These are phyloP conservation scores for Aspergillus ruber DNA, from an alignment of 2,329 filamentous ascomycete genomes.

Conservation along the genomic window DNA sequence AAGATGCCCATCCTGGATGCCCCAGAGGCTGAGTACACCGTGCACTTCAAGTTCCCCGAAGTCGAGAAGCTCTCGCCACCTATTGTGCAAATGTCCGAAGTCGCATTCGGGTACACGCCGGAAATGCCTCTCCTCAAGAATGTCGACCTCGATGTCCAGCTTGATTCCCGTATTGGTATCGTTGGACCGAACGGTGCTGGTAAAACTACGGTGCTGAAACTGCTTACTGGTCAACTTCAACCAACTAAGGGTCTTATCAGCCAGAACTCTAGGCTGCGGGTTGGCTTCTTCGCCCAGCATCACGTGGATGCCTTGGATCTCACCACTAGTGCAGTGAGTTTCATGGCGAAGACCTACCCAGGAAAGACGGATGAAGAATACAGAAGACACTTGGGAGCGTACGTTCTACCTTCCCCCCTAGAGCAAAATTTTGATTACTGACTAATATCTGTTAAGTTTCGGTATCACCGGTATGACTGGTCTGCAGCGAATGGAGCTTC, in stretches of 20 bases:
- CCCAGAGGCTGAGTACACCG: constrained; percentile 89
- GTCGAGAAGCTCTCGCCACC: constrained; percentile 96
- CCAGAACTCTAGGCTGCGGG: constrained; percentile 76
- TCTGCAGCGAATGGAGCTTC: constrained; percentile 86
- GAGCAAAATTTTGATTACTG: constrained; percentile 1
- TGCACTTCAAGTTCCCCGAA: constrained; percentile 95
- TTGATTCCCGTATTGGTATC: constrained; percentile 96
- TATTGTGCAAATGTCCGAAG: constrained; percentile 93
- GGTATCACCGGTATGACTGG: constrained; percentile 88
- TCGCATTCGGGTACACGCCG: constrained; percentile 78
- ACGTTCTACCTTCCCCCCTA: constrained; percentile 40
- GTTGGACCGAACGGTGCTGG: constrained; percentile 98
- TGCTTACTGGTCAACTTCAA: constrained; percentile 81
- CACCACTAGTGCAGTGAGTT: constrained; percentile 79
- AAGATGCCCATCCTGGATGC: constrained; percentile 88
- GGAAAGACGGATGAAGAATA: constrained; percentile 95
- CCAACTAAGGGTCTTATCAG: constrained; percentile 77
- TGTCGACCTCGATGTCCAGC: constrained; percentile 92
- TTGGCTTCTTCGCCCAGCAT: constrained; percentile 97
- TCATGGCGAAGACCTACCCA: constrained; percentile 90
- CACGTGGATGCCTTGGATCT: constrained; percentile 95
- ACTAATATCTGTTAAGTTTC: constrained; percentile 35
- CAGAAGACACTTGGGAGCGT: constrained; percentile 85
- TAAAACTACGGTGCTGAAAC: constrained; percentile 96
- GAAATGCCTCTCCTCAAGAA: constrained; percentile 76